phyloP scores from a whole-genome alignment of 2,329 filamentous ascomycete species.

The Xylariaceae sp. region DNA sequence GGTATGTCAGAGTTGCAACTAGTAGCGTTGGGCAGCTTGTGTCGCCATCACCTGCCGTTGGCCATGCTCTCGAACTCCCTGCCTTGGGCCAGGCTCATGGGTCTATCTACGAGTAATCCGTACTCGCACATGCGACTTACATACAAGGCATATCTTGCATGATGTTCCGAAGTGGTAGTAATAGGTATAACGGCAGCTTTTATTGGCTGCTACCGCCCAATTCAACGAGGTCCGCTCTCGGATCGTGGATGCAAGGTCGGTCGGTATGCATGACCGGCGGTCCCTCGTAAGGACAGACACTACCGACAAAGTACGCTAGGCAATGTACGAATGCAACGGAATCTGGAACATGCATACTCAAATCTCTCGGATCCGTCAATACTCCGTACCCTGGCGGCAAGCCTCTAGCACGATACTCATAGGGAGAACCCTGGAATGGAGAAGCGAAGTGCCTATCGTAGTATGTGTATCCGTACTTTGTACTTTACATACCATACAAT shows the following conservation, averaged over 20 bases:
- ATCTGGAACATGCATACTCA: too few species aligned
- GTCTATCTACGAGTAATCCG: not conserved
- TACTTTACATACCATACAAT: too few species aligned
- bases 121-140: too few species aligned
- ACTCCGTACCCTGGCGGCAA: too few species aligned
- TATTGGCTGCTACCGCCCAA: slow-evolving; percentile 9
- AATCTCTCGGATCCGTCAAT: too few species aligned
- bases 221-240: slow-evolving; percentile 11
- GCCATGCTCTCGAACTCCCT: too few species aligned
- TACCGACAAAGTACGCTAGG: not conserved
- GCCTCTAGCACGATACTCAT: too few species aligned
- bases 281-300: not conserved
- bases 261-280: slow-evolving; percentile 2
- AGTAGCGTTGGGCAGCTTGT: not conserved
- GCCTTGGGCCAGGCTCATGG: not conserved
- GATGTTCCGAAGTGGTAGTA: not conserved
- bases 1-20: not conserved
- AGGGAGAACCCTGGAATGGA: too few species aligned
- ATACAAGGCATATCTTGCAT: not conserved
- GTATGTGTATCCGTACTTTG: too few species aligned
- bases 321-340: too few species aligned
- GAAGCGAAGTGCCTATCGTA: too few species aligned
- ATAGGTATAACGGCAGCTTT: not conserved
- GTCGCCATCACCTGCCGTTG: not conserved
- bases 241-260: slow-evolving; percentile 14